A percentile compares a stretch with the other conserved stretches of the same genome.
Conservation (phyloP, 495 filamentous ascomycete species). For the Penicillium soppii region DNA sequence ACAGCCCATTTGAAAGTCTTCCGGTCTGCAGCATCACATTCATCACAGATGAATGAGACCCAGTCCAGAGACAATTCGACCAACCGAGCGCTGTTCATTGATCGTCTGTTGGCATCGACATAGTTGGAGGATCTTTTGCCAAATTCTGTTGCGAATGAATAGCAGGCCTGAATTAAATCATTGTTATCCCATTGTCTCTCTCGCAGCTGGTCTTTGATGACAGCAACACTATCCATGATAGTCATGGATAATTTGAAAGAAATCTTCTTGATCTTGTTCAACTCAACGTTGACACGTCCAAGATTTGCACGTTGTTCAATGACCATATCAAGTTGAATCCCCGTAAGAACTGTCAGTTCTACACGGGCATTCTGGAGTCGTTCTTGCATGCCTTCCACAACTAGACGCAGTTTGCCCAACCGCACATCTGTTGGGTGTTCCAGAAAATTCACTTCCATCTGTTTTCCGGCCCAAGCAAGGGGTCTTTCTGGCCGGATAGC, state of each 20-base stretch:
- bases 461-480: conserved; percentile 79
- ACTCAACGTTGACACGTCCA: conserved; percentile 82
- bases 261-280: conserved; percentile 94
- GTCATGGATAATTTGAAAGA: conserved; percentile 97
- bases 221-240: conserved; percentile 98
- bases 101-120: conserved; percentile 88
- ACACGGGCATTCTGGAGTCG: conserved; percentile 74
- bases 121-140: conserved; percentile 89
- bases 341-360: conserved; percentile 71
- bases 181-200: conserved; percentile 83
- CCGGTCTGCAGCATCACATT: conserved; percentile 90
- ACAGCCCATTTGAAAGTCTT: conserved; percentile 98
- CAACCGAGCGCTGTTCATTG: conserved; percentile 94
- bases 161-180: conserved; percentile 97
- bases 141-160: conserved; percentile 97
- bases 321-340: conserved; percentile 79
- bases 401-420: conserved; percentile 79
- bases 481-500: conserved; percentile 79
- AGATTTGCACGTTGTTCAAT: conserved; percentile 93
- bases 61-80: conserved; percentile 92
- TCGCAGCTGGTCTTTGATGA: conserved; percentile 71
- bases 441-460: conserved; percentile 65
- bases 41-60: conserved; percentile 97
- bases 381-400: conserved; percentile 83
- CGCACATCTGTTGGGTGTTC: conserved; percentile 84